Percentiles rank a stretch among this genome's conserved stretches.
These are phyloP conservation scores for Warburgia ugandensis DNA, from an alignment of 164 flowering plant genomes.

Conservation along the genomic window DNA sequence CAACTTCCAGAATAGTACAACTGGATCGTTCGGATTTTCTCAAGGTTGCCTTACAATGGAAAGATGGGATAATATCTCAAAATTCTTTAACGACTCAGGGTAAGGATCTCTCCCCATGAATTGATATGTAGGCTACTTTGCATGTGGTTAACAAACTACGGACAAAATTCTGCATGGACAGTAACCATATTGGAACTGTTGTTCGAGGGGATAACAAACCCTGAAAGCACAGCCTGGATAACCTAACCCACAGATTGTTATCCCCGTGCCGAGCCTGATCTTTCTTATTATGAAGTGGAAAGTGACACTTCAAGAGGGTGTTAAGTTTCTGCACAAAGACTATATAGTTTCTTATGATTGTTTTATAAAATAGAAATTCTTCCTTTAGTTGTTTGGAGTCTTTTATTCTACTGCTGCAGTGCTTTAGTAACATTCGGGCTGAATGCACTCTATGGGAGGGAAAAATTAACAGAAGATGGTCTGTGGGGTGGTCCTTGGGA, in stretches of 20 bases:
- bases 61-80: conserved; percentile 52
- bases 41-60: conserved; percentile 46
- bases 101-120: not conserved
- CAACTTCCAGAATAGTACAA: conserved; percentile 17
- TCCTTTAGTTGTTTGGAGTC: not conserved
- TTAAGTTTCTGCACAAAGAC: not conserved
- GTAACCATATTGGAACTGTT: too few relatives aligned
- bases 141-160: too few relatives aligned
- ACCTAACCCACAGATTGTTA: not conserved
- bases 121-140: not conserved
- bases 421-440: conserved; percentile 51
- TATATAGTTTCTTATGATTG: not conserved
- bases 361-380: not conserved
- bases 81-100: conserved; percentile 25
- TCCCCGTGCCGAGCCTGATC: not conserved
- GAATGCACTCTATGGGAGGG: conserved; percentile 58
- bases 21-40: conserved; percentile 46
- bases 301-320: not conserved
- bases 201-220: too few relatives aligned
- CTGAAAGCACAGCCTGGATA: too few relatives aligned
- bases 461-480: conserved; percentile 8
- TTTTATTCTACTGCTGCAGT: conserved; percentile 25
- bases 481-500: conserved; percentile 48
- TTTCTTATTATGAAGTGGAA: not conserved
- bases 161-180: too few relatives aligned